Evolutionary conservation across 345 rosid genomes (phyloP), one percentile per base, ranked within the genome.

Genomic region (Psidium guajava): DNA sequence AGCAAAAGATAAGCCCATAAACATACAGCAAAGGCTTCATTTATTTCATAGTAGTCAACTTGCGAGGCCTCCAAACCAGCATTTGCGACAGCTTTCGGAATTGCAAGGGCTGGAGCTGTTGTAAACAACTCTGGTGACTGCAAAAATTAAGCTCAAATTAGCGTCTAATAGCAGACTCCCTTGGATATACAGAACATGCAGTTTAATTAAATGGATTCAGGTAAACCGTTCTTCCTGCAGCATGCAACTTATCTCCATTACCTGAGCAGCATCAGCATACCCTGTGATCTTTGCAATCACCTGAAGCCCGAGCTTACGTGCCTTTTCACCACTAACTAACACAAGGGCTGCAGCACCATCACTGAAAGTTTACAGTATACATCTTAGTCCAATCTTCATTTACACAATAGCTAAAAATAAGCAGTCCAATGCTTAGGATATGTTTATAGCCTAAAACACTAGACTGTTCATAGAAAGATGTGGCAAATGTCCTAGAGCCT

Each of bases 251-350:
- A n/a, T 10, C 81, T 73, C 58, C 83, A 87, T 85, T 91, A 96
- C 99, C 98, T 94, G 98, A 88, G 99, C 99, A 84, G 99, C 99
- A 87, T 96, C 99, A 85, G 94, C 98, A 83, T 95, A 96, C 84
- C 98, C 99, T 53, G 90, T 83, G 85, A 97, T 90, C 90, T 92
- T 97, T 22, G 96, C 99, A 64, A 97, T 87, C 85, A 97, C 95
- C 57, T 94, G 92, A 85, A 97, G 91, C 86, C 98, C 98, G 27
- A 94, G 96, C 89, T 93, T 59, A 83, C 92, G 86, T 27, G 95
- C 98, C 87, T 88, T 94, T 91, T 92, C 95, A 88, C 99, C 97
- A 52, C 99, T 96, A 82, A 94, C 98, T n/a, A 96, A 88, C 88
- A 96, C 96, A 74, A 96, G 88, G 54, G 98, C 99, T 75, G 99